A percentile compares a stretch with the other conserved stretches of the same genome.
phyloP scores from a whole-genome alignment of 2,329 filamentous ascomycete genomes.

The Colletotrichum paranaense region DNA sequence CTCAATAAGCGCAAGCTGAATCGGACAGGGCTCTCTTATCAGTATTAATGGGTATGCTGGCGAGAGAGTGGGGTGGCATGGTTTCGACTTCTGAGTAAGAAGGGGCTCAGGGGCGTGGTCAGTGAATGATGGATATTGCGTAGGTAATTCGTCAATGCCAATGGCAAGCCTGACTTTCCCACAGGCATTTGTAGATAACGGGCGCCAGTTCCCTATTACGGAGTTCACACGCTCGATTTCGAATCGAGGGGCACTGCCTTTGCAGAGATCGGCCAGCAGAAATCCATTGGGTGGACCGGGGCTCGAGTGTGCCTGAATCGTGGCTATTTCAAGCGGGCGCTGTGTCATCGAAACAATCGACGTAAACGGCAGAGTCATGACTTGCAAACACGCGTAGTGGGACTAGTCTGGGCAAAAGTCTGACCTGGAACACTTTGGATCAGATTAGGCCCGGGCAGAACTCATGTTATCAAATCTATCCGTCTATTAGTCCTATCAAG shows the following conservation, averaged over 20 bases:
- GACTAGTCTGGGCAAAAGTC: background rate
- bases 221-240: background rate
- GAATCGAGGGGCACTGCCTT: background rate
- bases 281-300: background rate
- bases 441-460: background rate
- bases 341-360: conserved; percentile 1
- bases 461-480: background rate
- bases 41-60: conserved; percentile 7
- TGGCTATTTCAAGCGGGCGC: conserved; percentile 5
- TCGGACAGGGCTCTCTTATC: conserved; percentile 17
- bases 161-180: too few relatives aligned
- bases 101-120: background rate
- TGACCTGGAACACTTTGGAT: background rate
- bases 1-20: conserved; percentile 26
- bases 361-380: background rate
- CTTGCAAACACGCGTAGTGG: background rate
- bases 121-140: background rate
- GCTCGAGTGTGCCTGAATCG: background rate
- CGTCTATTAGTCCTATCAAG: conserved; percentile 13
- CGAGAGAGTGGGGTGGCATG: background rate
- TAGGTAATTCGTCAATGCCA: background rate
- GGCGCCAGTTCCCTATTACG: too few relatives aligned
- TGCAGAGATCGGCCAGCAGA: background rate
- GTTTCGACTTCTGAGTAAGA: background rate
- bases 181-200: background rate